Percentiles rank a stretch among this genome's conserved stretches.
phyloP scores from a whole-genome alignment of 257 asterid species.

The Gentiana straminea region DNA sequence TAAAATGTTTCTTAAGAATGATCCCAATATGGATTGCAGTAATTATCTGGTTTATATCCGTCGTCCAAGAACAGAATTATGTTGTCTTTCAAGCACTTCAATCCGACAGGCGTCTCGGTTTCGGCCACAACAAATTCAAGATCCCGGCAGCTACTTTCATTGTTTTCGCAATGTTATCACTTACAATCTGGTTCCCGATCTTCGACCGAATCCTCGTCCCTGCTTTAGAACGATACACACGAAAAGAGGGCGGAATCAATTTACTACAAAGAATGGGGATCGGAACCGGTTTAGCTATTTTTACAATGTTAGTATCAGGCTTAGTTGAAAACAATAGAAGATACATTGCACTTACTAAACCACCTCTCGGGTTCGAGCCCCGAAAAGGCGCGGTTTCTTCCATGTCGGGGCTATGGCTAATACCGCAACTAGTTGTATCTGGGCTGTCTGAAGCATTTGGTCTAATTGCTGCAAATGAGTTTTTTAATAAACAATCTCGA shows the following conservation, averaged over 20 bases:
- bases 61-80: conserved; percentile 39
- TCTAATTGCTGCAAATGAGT: conserved; percentile 51
- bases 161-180: conserved; percentile 53
- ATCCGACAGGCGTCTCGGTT: conserved; percentile 38
- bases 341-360: conserved; percentile 15
- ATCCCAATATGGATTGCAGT: conserved; percentile 56
- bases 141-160: conserved; percentile 63
- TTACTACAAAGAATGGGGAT: conserved; percentile 63
- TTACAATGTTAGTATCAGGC: conserved; percentile 32
- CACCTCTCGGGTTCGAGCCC: conserved; percentile 8
- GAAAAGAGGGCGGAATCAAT: conserved; percentile 47
- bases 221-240: conserved; percentile 17
- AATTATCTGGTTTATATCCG: conserved; percentile 42
- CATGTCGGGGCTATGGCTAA: conserved; percentile 56
- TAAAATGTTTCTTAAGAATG: conserved; percentile 49
- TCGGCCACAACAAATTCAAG: conserved; percentile 33
- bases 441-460: conserved; percentile 65
- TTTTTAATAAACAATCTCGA: conserved; percentile 62
- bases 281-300: conserved; percentile 36
- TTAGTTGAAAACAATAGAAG: conserved; percentile 44
- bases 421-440: conserved; percentile 52
- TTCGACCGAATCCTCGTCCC: conserved; percentile 60
- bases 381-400: conserved; percentile 40
- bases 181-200: conserved; percentile 45
- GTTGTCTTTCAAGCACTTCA: conserved; percentile 73